phyloP scores from a whole-genome alignment of 257 asterid genomes.

The Coffea eugenioides region DNA sequence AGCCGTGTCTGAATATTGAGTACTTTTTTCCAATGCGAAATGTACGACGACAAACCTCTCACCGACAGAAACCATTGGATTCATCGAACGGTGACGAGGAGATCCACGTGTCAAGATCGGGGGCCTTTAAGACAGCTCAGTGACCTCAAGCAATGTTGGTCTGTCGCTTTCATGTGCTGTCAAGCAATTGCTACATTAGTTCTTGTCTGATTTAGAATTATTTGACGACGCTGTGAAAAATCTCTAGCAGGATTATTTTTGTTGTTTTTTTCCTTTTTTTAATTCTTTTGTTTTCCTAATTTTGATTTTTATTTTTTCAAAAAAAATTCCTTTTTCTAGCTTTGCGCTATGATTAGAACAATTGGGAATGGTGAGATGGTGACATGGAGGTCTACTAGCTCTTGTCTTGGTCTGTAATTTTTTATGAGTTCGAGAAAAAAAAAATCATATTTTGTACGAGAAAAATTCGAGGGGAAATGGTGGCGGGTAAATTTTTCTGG shows the following conservation, averaged over 20 bases:
- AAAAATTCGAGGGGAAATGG: not conserved
- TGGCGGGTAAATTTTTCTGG: not conserved
- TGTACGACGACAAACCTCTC: not conserved
- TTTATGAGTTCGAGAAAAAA: not conserved
- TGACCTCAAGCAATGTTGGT: not conserved
- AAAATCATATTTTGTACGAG: not conserved
- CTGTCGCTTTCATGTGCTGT: constrained; percentile 19
- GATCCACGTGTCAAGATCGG: not conserved
- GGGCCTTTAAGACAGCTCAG: not conserved
- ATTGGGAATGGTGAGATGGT: not conserved
- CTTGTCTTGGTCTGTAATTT: not conserved
- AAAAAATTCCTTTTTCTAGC: not conserved
- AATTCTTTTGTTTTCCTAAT: rapidly evolving
- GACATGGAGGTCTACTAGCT: not conserved
- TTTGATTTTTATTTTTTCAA: not conserved
- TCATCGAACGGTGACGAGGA: not conserved
- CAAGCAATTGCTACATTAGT: not conserved
- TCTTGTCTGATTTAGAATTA: constrained; percentile 7
- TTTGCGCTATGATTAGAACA: not conserved
- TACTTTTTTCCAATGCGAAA: not conserved
- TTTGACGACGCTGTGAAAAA: not conserved
- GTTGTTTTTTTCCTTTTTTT: not conserved
- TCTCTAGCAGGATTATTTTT: not conserved
- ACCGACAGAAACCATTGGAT: constrained; percentile 11
- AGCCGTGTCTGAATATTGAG: constrained; percentile 3